These are phyloP conservation scores for Saccharomycopsis sp. DNA, from an alignment of 805 yeast species.

Conservation along the genomic window DNA sequence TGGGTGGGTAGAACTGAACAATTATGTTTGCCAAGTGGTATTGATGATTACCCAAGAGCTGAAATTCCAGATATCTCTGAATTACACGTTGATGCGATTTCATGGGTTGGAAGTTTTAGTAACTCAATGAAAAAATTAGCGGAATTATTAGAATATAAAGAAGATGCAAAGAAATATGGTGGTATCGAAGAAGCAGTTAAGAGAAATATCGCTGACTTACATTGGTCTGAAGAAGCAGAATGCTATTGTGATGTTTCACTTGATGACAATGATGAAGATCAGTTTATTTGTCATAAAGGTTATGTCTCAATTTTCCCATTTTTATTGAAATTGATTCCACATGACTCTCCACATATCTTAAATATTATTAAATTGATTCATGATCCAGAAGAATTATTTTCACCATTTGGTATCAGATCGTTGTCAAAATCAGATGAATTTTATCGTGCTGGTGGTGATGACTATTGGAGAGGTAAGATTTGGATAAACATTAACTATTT, in stretches of 20 bases:
- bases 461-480: conserved; percentile 93
- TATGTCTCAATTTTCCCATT: conserved; percentile 86
- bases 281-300: conserved; percentile 79
- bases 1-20: conserved; percentile 89
- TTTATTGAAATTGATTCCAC: conserved; percentile 55
- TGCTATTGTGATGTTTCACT: conserved; percentile 81
- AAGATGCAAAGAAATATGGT: conserved; percentile 51
- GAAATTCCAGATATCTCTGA: conserved; percentile 79
- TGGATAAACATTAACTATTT: conserved; percentile 92
- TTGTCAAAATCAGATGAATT: conserved; percentile 57
- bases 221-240: conserved; percentile 66
- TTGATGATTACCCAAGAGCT: conserved; percentile 93
- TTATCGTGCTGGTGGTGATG: conserved; percentile 67
- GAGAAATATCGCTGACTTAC: conserved; percentile 61
- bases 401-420: conserved; percentile 74
- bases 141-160: conserved; percentile 44
- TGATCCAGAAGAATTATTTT: conserved; percentile 71
- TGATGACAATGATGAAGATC: conserved; percentile 62
- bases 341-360: conserved; percentile 31
- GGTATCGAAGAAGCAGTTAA: conserved; percentile 49
- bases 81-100: conserved; percentile 77
- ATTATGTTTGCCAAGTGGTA: conserved; percentile 87
- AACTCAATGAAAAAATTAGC: conserved; percentile 74
- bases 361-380: conserved; percentile 50
- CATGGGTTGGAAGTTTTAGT: conserved; percentile 95